These are phyloP conservation scores for Gyrodon lividus DNA, from an alignment of 768 basidiomycete genomes.

Conservation along the genomic window DNA sequence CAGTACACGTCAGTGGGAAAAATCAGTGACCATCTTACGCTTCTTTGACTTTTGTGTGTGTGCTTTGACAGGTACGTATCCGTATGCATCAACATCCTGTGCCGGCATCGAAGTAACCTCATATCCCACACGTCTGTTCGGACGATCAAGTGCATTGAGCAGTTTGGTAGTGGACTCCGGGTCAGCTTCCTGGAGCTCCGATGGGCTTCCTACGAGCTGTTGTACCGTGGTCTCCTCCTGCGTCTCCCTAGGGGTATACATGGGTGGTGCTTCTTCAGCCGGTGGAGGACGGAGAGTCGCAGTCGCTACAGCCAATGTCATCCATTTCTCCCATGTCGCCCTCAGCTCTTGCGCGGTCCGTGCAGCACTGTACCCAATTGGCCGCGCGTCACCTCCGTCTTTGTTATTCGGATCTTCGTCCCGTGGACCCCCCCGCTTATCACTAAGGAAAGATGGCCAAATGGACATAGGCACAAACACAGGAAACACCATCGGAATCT, in stretches of 20 bases:
- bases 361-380: conserved; percentile 42
- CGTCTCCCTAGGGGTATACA: conserved; percentile 65
- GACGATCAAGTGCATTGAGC: conserved; percentile 29
- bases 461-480: conserved; percentile 67
- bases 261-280: conserved; percentile 62
- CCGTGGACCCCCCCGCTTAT: conserved; percentile 37
- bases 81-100: conserved; percentile 68
- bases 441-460: conserved; percentile 65
- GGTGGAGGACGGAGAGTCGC: conserved; percentile 42
- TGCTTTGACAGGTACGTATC: conserved; percentile 53
- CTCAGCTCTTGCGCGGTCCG: conserved; percentile 62
- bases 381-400: conserved; percentile 34
- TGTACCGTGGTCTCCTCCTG: conserved; percentile 13
- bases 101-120: conserved; percentile 50
- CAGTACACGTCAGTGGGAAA: neutral
- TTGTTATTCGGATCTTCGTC: conserved; percentile 28
- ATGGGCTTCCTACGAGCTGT: conserved; percentile 1
- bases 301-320: conserved; percentile 51
- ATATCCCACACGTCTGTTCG: conserved; percentile 47
- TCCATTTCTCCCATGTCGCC: conserved; percentile 76
- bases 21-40: conserved; percentile 42
- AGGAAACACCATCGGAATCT: conserved; percentile 78
- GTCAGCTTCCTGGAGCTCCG: conserved; percentile 2
- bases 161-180: conserved; percentile 21
- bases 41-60: conserved; percentile 54